Conservation (phyloP, 1,284 basidiomycete species). For the Bondarzewia mesenterica region DNA sequence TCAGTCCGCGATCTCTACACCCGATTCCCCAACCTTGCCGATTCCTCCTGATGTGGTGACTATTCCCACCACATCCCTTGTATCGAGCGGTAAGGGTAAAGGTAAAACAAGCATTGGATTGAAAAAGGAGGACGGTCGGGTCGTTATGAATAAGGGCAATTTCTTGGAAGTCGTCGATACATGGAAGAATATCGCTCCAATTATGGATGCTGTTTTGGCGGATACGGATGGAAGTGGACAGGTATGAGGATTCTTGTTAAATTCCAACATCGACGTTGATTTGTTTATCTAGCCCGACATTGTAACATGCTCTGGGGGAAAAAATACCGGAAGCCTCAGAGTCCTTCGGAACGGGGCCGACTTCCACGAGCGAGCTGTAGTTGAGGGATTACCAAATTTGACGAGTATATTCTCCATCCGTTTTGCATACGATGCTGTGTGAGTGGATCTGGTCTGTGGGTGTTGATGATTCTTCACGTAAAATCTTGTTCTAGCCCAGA, state of each 20-base stretch:
- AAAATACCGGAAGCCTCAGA: constrained; percentile 75
- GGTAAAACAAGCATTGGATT: constrained; percentile 13
- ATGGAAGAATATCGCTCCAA: constrained; percentile 82
- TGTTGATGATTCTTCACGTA: constrained; percentile 1
- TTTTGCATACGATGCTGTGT: constrained; percentile 43
- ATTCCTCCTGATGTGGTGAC: constrained; percentile 40
- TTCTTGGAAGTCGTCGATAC: constrained; percentile 53
- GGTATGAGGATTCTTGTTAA: constrained; percentile 37
- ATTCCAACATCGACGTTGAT: constrained; percentile 2
- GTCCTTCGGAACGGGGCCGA: constrained; percentile 84
- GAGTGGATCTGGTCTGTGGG: constrained; percentile 23
- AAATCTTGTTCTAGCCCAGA: constrained; percentile 29
- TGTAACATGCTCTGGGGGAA: constrained; percentile 84
- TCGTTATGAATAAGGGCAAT: constrained; percentile 42
- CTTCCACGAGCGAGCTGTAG: constrained; percentile 55
- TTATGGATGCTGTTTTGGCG: constrained; percentile 76
- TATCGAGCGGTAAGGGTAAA: constrained; percentile 10
- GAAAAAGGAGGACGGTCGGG: constrained; percentile 24
- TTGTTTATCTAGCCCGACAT: constrained; percentile 54
- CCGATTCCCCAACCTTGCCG: constrained; percentile 39
- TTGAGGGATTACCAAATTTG: constrained; percentile 56
- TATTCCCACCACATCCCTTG: constrained; percentile 23
- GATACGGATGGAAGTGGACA: constrained; percentile 72
- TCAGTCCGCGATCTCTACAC: constrained; percentile 31
- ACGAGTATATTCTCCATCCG: constrained; percentile 61